phyloP scores from a whole-genome alignment of 2,329 filamentous ascomycete genomes.

The Scedosporium dehoogii region DNA sequence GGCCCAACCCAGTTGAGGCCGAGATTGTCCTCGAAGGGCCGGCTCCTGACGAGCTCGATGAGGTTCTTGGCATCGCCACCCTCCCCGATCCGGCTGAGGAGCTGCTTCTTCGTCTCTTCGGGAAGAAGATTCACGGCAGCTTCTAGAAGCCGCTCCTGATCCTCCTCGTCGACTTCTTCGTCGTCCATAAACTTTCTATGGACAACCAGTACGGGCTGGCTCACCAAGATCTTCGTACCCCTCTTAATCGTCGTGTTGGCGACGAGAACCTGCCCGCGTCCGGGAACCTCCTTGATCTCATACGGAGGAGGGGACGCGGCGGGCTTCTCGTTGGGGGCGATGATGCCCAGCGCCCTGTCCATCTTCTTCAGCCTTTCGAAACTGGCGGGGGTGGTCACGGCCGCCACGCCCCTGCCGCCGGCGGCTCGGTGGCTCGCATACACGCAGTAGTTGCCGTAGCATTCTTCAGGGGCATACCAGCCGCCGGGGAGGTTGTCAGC shows the following conservation, averaged over 20 bases:
- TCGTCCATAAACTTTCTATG: slow-evolving; percentile 4
- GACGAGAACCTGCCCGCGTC: slow-evolving; percentile 16
- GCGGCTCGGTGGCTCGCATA: slow-evolving; percentile 2
- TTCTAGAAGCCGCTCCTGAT: slow-evolving; percentile 1
- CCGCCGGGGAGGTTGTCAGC: slow-evolving; percentile 5
- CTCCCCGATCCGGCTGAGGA: slow-evolving; percentile 1
- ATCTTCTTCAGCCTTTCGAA: slow-evolving; percentile 6
- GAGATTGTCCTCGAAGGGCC: slow-evolving; percentile 2
- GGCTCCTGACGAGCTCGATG: background rate
- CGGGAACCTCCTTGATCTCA: slow-evolving; percentile 14
- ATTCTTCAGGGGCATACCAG: slow-evolving; percentile 4
- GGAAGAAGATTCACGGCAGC: slow-evolving; percentile 5
- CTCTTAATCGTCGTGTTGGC: slow-evolving; percentile 15
- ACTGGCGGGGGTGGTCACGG: slow-evolving; percentile 1
- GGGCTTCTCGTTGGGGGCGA: background rate
- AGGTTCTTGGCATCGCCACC: background rate
- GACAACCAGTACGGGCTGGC: slow-evolving; percentile 1
- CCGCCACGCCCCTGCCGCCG: slow-evolving; percentile 2
- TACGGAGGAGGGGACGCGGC: slow-evolving; percentile 10
- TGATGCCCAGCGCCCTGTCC: background rate
- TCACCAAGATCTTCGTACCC: slow-evolving; percentile 8
- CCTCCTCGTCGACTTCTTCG: slow-evolving; percentile 2
- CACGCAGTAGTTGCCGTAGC: slow-evolving; percentile 5
- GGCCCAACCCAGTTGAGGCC: slow-evolving; percentile 1
- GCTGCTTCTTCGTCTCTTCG: background rate